Evolutionary conservation across 768 basidiomycete genomes (phyloP).

Genomic region (Calocybe indica): DNA sequence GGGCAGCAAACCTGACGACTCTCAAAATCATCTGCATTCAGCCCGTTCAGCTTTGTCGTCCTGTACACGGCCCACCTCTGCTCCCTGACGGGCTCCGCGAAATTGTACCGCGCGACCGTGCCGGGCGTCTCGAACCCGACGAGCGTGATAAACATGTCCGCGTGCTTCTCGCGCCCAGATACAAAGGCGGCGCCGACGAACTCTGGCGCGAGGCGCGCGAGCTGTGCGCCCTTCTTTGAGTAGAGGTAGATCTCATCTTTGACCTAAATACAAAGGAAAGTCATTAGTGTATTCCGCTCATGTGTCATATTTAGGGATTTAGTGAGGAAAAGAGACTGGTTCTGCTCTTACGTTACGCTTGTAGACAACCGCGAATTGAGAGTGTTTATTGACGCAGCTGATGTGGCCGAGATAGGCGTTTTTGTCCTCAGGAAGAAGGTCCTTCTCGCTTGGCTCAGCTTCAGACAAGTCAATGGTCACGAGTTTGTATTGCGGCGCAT

Average conservation of each 20-base stretch:
- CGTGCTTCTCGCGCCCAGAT: constrained; percentile 42
- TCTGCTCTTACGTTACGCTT: constrained; percentile 57
- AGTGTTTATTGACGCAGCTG: constrained; percentile 41
- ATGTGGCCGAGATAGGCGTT: constrained; percentile 52
- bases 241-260: constrained; percentile 78
- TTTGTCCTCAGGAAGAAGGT: constrained; percentile 65
- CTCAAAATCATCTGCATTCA: constrained; percentile 64
- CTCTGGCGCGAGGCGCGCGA: constrained; percentile 53
- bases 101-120: constrained; percentile 58
- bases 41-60: constrained; percentile 50
- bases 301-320: background rate
- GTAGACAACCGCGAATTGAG: constrained; percentile 53
- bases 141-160: constrained; percentile 59
- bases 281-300: background rate
- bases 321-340: background rate
- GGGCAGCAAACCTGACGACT: constrained; percentile 46
- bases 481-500: constrained; percentile 63
- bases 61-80: constrained; percentile 53
- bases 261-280: constrained; percentile 37
- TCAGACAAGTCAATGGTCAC: constrained; percentile 58
- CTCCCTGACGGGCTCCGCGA: constrained; percentile 39
- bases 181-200: constrained; percentile 62
- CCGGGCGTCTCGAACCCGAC: constrained; percentile 71
- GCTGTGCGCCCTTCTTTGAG: constrained; percentile 42
- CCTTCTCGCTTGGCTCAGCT: constrained; percentile 37